Conservation (phyloP, 345 rosid species). For the Excoecaria cochinchinensis region DNA sequence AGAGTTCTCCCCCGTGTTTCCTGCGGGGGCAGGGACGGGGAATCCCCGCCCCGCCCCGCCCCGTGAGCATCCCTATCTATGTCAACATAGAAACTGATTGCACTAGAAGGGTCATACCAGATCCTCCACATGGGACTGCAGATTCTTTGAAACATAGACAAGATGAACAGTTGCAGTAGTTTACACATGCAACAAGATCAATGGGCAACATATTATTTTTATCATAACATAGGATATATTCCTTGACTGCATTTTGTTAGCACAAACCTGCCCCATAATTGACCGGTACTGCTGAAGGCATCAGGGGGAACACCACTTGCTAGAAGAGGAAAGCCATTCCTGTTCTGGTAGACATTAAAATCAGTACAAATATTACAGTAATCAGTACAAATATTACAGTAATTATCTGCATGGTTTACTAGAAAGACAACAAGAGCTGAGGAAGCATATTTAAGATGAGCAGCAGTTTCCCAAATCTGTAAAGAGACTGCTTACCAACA, state of each 20-base stretch:
- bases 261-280: constrained; percentile 87
- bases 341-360: constrained; percentile 49
- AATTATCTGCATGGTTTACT: not conserved
- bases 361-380: constrained; percentile 12
- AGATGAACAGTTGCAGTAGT: not conserved
- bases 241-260: not conserved
- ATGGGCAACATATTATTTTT: constrained; percentile 10
- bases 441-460: not conserved
- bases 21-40: too few species aligned
- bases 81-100: not conserved
- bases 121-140: not conserved
- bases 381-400: constrained; percentile 9
- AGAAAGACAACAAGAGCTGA: not conserved
- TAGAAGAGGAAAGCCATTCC: constrained; percentile 70
- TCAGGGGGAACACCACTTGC: constrained; percentile 98
- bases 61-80: too few species aligned
- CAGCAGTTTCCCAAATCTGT: constrained; percentile 2
- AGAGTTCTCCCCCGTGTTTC: too few species aligned
- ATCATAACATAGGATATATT: not conserved
- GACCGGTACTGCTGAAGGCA: constrained; percentile 96
- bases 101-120: not conserved
- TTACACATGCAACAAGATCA: not conserved
- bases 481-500: constrained; percentile 55
- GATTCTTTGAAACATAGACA: not conserved
- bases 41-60: too few species aligned